Evolutionary conservation across 257 asterid species (phyloP).

Genomic region (Solanum chmielewskii): DNA sequence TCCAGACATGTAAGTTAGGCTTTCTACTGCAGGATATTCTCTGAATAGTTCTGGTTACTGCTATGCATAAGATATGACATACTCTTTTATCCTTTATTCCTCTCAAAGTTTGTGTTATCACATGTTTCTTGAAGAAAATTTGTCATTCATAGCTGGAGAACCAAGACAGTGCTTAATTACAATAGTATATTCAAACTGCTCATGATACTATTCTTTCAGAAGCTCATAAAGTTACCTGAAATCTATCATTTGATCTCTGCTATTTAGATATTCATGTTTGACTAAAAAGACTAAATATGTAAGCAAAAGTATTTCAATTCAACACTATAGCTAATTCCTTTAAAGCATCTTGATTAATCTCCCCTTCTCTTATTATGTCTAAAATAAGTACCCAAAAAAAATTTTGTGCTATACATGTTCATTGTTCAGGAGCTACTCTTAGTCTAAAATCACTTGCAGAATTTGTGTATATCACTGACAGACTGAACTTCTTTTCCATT

Average conservation of each 20-base stretch:
- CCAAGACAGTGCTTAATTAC: not conserved
- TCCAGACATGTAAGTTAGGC: conserved; percentile 65
- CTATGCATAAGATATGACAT: not conserved
- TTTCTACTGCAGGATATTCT: not conserved
- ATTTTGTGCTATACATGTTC: not conserved
- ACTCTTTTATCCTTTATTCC: not conserved
- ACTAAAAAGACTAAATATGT: not conserved
- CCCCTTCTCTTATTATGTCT: not conserved
- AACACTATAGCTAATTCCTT: not conserved
- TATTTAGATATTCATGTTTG: not conserved
- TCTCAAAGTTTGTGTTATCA: not conserved
- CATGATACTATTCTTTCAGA: not conserved
- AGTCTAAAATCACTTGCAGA: not conserved
- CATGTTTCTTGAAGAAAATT: not conserved
- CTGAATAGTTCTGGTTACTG: not conserved
- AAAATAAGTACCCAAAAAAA: not conserved
- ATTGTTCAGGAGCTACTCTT: not conserved
- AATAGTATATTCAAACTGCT: not conserved
- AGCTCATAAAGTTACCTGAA: not conserved
- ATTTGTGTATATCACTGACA: not conserved
- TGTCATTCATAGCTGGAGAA: not conserved
- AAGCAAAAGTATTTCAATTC: not conserved
- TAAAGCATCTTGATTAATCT: not conserved
- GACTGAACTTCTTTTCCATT: not conserved
- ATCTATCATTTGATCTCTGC: not conserved